Percentiles rank a stretch among this genome's conserved stretches.
These are phyloP conservation scores for Globisporangium polare DNA, from an alignment of 352 stramenopile genomes.

Conservation along the genomic window DNA sequence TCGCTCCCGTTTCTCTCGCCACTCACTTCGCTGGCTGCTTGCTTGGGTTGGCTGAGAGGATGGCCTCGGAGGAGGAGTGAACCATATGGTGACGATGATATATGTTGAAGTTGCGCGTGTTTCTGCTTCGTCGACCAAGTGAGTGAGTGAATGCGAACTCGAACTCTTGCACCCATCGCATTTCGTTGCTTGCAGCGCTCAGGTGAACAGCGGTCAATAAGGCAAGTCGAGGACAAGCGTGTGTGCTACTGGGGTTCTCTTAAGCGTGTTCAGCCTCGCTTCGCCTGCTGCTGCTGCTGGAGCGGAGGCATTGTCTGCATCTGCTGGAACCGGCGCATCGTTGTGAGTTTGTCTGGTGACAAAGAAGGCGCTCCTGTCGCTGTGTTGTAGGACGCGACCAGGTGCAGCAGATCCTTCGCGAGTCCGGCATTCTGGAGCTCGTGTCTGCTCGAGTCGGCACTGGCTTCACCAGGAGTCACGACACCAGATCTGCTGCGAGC, in stretches of 20 bases:
- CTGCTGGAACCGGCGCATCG: slow-evolving; percentile 16
- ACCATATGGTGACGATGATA: not conserved
- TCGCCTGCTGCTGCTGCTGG: slow-evolving; percentile 3
- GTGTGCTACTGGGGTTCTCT: not conserved
- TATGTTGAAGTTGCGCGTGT: slow-evolving; percentile 8
- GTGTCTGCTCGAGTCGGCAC: slow-evolving; percentile 11
- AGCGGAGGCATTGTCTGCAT: slow-evolving; percentile 6
- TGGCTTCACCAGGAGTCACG: not conserved
- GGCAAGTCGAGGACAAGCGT: no score
- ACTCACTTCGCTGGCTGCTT: not conserved
- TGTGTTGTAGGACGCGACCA: slow-evolving; percentile 52
- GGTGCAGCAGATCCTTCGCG: slow-evolving; percentile 52
- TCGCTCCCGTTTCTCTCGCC: not conserved
- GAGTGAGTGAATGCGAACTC: not conserved
- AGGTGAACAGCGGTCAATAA: no score
- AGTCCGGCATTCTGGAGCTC: slow-evolving; percentile 40
- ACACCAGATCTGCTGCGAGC: not conserved
- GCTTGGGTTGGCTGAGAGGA: not conserved
- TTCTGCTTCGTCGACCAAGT: not conserved
- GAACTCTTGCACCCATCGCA: no score
- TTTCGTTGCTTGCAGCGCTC: no score
- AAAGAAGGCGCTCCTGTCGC: not conserved
- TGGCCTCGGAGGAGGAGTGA: not conserved
- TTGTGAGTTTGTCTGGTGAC: slow-evolving; percentile 17
- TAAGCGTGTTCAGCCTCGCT: not conserved